phyloP scores from a whole-genome alignment of 2,329 filamentous ascomycete species.

The Tolypocladium pustulatum region DNA sequence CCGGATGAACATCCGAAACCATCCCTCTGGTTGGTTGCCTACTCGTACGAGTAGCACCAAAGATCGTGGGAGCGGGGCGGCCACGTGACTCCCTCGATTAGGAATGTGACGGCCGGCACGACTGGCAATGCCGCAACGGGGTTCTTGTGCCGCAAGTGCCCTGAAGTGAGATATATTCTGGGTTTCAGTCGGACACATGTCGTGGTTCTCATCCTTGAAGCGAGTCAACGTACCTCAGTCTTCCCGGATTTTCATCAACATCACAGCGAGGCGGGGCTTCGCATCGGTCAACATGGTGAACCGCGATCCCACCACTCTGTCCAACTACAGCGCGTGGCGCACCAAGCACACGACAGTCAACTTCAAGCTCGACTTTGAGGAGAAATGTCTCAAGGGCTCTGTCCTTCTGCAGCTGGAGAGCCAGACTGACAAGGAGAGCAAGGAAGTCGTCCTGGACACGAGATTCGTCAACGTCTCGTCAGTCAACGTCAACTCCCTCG shows the following conservation, averaged over 20 bases:
- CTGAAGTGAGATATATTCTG: background rate
- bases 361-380: constrained; percentile 74
- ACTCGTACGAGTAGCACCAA: background rate
- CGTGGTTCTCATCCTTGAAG: constrained; percentile 9
- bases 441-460: constrained; percentile 80
- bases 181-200: constrained; percentile 6
- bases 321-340: constrained; percentile 83
- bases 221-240: constrained; percentile 5
- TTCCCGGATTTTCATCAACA: background rate
- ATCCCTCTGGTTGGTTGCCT: background rate
- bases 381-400: constrained; percentile 65
- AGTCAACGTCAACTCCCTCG: constrained; percentile 58
- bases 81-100: background rate
- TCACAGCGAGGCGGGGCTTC: constrained; percentile 7
- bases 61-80: background rate
- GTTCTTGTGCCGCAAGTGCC: background rate
- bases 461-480: constrained; percentile 65
- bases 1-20: background rate
- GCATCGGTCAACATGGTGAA: constrained; percentile 20
- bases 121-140: background rate
- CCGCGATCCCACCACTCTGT: constrained; percentile 80
- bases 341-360: constrained; percentile 76
- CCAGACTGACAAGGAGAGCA: constrained; percentile 59
- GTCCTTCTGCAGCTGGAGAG: constrained; percentile 70
- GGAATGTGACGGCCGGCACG: background rate